These are phyloP conservation scores for Vaccinium darrowii DNA, from an alignment of 148 eudicot genomes.

Conservation along the genomic window DNA sequence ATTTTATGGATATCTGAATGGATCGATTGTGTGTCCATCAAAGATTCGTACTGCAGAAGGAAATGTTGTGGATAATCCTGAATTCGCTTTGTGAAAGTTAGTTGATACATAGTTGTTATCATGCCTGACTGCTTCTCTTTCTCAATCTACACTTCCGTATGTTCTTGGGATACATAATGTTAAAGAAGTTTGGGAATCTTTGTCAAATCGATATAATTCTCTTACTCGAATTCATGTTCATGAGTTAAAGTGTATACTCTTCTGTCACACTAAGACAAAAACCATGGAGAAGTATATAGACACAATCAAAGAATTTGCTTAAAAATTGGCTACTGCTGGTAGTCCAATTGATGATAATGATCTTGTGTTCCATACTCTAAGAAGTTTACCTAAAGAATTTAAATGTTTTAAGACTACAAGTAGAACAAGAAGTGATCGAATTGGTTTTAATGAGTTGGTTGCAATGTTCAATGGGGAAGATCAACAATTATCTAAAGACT, in stretches of 20 bases:
- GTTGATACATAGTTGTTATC: neutral
- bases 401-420: neutral
- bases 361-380: neutral
- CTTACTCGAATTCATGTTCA: neutral
- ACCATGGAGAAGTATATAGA: neutral
- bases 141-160: neutral
- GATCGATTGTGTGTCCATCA: too few relatives aligned
- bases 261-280: neutral
- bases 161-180: neutral
- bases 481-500: too few relatives aligned
- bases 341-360: neutral
- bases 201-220: neutral
- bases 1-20: too few relatives aligned
- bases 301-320: neutral
- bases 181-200: neutral
- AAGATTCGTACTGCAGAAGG: too few relatives aligned
- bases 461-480: neutral
- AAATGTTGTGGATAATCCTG: too few relatives aligned
- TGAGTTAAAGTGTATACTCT: neutral
- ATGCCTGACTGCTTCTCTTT: neutral
- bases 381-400: neutral
- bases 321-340: neutral
- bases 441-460: too few relatives aligned
- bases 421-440: neutral
- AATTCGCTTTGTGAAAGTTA: too few relatives aligned